Evolutionary conservation across 805 yeast species (phyloP).

Genomic region (Lachancea fermentati): DNA sequence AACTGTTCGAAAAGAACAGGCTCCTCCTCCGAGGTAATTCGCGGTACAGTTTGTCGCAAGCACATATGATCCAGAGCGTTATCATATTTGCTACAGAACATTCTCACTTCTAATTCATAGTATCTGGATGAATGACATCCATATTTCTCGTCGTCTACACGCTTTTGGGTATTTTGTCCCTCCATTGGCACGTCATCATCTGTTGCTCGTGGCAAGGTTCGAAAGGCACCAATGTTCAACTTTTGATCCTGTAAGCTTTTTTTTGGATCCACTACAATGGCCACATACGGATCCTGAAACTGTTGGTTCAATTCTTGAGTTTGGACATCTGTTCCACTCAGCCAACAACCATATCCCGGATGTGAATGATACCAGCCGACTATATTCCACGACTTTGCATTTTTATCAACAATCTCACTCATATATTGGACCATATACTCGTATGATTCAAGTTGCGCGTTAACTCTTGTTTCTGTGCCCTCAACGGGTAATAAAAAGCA

Average conservation of each 20-base stretch:
- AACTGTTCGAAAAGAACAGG: constrained; percentile 14
- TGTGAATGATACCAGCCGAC: constrained; percentile 99
- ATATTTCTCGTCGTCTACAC: not conserved
- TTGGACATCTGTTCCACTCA: constrained; percentile 86
- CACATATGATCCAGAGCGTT: constrained; percentile 10
- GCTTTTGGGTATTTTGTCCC: constrained; percentile 4
- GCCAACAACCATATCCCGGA: constrained; percentile 97
- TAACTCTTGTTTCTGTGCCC: constrained; percentile 94
- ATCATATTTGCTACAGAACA: constrained; percentile 22
- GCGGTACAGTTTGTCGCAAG: constrained; percentile 10
- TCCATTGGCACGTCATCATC: constrained; percentile 5
- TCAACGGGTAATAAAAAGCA: constrained; percentile 86
- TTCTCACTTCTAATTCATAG: constrained; percentile 19
- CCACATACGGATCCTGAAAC: constrained; percentile 88
- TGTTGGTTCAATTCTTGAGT: constrained; percentile 82
- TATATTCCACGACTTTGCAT: constrained; percentile 57
- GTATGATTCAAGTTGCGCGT: constrained; percentile 89
- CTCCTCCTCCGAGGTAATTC: constrained; percentile 9
- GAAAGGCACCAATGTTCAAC: constrained; percentile 83
- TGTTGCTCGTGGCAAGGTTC: constrained; percentile 51
- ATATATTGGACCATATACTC: constrained; percentile 89
- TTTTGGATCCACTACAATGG: constrained; percentile 81
- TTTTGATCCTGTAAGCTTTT: constrained; percentile 55
- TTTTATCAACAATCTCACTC: constrained; percentile 43
- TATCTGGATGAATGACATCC: constrained; percentile 9